Percentiles rank a stretch among this genome's conserved stretches.
These are phyloP conservation scores for Actinomortierella wolfii DNA, from an alignment of 371 early-diverging fungal species.

Conservation along the genomic window DNA sequence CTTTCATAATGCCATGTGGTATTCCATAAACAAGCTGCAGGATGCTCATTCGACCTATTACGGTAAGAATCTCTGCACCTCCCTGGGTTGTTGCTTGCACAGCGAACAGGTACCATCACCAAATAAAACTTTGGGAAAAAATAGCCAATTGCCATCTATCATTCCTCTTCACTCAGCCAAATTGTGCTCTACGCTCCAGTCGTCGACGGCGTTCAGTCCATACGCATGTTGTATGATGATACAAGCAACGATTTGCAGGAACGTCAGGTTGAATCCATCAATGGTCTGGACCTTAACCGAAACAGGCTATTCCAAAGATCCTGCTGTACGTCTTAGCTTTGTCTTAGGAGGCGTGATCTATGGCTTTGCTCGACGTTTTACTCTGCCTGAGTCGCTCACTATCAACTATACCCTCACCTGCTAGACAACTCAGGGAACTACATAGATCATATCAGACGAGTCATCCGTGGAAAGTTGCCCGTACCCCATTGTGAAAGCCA, in stretches of 20 bases:
- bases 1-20: constrained; percentile 22
- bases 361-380: constrained; percentile 3
- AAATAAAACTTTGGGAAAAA: too few relatives aligned
- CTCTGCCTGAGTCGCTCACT: constrained; percentile 1
- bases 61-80: constrained; percentile 8
- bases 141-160: constrained; percentile 8
- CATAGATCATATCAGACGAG: too few relatives aligned
- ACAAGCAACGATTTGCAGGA: not conserved
- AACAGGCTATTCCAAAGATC: constrained; percentile 10
- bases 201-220: constrained; percentile 11
- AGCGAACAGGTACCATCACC: too few relatives aligned
- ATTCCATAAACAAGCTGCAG: constrained; percentile 18
- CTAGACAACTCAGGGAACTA: too few relatives aligned
- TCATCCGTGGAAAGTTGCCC: too few relatives aligned
- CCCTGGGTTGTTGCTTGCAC: too few relatives aligned
- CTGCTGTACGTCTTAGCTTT: constrained; percentile 17
- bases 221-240: constrained; percentile 1
- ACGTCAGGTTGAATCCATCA: constrained; percentile 15
- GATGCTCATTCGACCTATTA: constrained; percentile 41
- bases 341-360: constrained; percentile 10
- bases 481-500: too few relatives aligned
- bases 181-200: constrained; percentile 14
- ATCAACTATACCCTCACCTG: constrained; percentile 11
- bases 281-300: constrained; percentile 9
- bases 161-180: constrained; percentile 10